Evolutionary conservation across 2,329 filamentous ascomycete species (phyloP), one percentile per base, ranked within the genome.

Genomic region (Alternaria triticimaculans): DNA sequence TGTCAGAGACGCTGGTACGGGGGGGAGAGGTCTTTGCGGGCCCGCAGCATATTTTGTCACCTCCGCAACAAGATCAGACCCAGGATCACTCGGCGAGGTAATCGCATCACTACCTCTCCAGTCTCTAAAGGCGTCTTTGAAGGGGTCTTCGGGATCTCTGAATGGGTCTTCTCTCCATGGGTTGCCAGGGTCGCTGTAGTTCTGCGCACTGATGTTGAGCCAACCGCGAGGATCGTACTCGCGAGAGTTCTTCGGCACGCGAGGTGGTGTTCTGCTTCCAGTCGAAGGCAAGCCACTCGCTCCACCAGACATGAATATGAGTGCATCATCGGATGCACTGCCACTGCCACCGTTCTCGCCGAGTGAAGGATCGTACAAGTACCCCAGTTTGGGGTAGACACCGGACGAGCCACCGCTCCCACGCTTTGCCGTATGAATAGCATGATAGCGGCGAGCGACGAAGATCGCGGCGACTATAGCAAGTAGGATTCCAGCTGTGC

Each of bases 401-500:
- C 70, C 72, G 10, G 62, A 70, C 5, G 64, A 67, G 48, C 23
- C 28, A 11, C 15, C 49, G 56, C 72, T 74, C 23, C 63, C 58
- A 14, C 71, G 72, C 41, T 72, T 76, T 2, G 64, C 60, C 1
- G 64, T 60, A 41, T 69, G 72, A 3, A 64, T 64, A 18, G 67
- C 58, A 10, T 67, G 73, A 21, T 75, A 73, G 51, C 78, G 77
- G 18, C 77, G 77, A 55, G 70, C 72, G 26, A 81, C 53, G 60
- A 78, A 77, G 23, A 78, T 23, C 4, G 71, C 74, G 28, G 76
- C 77, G 26, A 80, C 67, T 20, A 78, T 64, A 21, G 77, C 75
- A 41, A 81, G 66, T 33, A 80, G 63, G 41, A 78, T 56, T 44
- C 74, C 76, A 26, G 76, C 75, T 9, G 75, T 75, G 14, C 76